Base-by-base conservation (phyloP, 73 alveolate genomes). In the Paramecium sexaurelia region DNA sequence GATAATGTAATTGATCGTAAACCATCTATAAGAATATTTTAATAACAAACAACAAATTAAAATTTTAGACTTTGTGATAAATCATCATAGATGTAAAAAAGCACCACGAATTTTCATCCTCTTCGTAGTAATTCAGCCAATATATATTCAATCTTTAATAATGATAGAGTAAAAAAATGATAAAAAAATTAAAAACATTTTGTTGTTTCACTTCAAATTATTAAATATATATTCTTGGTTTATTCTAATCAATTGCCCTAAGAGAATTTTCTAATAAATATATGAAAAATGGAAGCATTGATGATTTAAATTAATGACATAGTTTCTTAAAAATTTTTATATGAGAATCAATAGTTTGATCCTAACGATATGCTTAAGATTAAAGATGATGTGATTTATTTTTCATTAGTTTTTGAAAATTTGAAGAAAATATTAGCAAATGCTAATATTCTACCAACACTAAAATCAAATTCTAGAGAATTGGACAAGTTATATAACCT, bases 401-500 rank as follows among this genome's bases (percentile, higher is more conserved):
- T 17, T 69, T 56, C 85, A 17, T n/a, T 69, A 8, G 55, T 27
- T 2, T 69, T 69, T 78, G 90, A 78, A 13, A 78, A 78, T 45
- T 32, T 78, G 7, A 39, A 3, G 29, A 78, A 78, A 78, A 78
- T 78, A 6, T 10, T 78, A 9, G 71, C 71, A 7, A 78, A 69
- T 32, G 45, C 90, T 0, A 78, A 78, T 33, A 39, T 78, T 7
- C 10, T 78, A 22, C 43, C 71, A 10, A 24, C 90, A 19, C 20
- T 78, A 17, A 41, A 20, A 24, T 45, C n/a, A 37, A 78, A 41
- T 43, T 78, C 90, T 22, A 78, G 32, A 24, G 27, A 45, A 41
- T 78, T 78, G 26, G 90, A 78, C 36, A 78, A 78, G 41, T 45
- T 78, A 19, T 78, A 78, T 33, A 78, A 78, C 19, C 41, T 41